These are phyloP conservation scores for Penicillium canescens DNA, from an alignment of 495 filamentous ascomycete species.

Conservation along the genomic window DNA sequence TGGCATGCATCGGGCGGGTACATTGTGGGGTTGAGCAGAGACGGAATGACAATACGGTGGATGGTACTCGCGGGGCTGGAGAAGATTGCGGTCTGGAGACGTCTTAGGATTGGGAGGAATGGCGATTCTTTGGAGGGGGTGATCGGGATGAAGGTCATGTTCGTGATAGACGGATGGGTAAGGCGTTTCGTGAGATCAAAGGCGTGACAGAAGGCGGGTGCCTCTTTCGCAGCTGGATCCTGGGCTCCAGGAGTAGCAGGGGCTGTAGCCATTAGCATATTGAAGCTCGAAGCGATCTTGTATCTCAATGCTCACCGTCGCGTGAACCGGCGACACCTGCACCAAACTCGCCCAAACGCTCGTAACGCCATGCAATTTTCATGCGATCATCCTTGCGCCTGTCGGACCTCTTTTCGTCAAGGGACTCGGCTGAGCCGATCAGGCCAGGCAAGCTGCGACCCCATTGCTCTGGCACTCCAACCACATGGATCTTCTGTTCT, in stretches of 20 bases:
- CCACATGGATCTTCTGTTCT: constrained; percentile 82
- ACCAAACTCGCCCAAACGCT: constrained; percentile 71
- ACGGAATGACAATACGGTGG: constrained; percentile 83
- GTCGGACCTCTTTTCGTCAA: constrained; percentile 40
- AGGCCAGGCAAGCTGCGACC: constrained; percentile 78
- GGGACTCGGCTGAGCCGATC: constrained; percentile 49
- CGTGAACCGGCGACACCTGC: constrained; percentile 51
- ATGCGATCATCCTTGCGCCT: constrained; percentile 67
- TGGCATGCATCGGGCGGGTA: constrained; percentile 68
- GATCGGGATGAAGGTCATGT: constrained; percentile 59
- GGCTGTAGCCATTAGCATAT: constrained; percentile 24
- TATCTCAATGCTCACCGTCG: constrained; percentile 40
- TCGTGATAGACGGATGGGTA: constrained; percentile 53
- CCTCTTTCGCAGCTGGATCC: constrained; percentile 20
- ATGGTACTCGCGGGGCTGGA: constrained; percentile 58
- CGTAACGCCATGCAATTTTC: constrained; percentile 99
- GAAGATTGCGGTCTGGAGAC: constrained; percentile 58
- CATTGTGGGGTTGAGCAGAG: constrained; percentile 76
- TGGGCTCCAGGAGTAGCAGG: constrained; percentile 28
- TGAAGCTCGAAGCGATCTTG: constrained; percentile 1
- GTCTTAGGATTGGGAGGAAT: constrained; percentile 62
- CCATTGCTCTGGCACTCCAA: constrained; percentile 80
- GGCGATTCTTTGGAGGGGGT: constrained; percentile 55
- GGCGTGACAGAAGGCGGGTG: constrained; percentile 72
- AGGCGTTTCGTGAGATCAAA: constrained; percentile 91